Conservation (phyloP, 306 rosid species). For the Lathyrus aphaca region DNA sequence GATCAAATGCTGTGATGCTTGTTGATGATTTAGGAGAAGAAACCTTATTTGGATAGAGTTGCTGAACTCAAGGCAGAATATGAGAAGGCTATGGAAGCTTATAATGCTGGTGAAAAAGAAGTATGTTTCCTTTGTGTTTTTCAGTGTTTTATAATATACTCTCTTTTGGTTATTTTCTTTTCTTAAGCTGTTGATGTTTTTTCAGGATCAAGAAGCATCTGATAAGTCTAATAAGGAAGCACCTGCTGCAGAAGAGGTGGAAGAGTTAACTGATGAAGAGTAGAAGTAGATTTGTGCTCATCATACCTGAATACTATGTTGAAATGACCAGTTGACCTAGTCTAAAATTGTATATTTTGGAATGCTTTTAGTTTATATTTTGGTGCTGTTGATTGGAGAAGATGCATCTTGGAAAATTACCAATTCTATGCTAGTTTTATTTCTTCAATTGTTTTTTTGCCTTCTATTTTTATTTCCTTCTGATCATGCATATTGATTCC, state of each 20-base stretch:
- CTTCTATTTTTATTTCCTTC: not conserved
- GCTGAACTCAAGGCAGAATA: constrained; percentile 78
- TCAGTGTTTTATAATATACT: not conserved
- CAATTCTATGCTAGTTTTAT: constrained; percentile 6
- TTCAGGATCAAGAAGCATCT: constrained; percentile 56
- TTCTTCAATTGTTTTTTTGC: not conserved
- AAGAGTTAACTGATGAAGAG: constrained; percentile 64
- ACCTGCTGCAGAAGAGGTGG: constrained; percentile 40
- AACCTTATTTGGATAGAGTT: constrained; percentile 69
- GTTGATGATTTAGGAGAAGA: constrained; percentile 68
- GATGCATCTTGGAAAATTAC: constrained; percentile 7
- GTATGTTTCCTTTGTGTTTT: constrained; percentile 40
- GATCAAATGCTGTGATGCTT: not conserved
- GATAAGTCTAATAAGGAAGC: constrained; percentile 40
- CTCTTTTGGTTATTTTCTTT: not conserved
- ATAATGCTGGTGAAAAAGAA: constrained; percentile 48
- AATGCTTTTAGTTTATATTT: constrained; percentile 1
- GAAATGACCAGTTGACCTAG: not conserved
- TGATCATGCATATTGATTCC: no score
- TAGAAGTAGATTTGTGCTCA: constrained; percentile 25
- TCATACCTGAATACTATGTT: not conserved
- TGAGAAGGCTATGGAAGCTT: constrained; percentile 54
- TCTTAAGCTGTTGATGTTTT: not conserved
- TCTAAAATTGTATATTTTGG: constrained; percentile 46
- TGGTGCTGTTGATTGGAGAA: not conserved